Evolutionary conservation across 176 grass and related monocot species (phyloP).

Genomic region (Musa beccarii): DNA sequence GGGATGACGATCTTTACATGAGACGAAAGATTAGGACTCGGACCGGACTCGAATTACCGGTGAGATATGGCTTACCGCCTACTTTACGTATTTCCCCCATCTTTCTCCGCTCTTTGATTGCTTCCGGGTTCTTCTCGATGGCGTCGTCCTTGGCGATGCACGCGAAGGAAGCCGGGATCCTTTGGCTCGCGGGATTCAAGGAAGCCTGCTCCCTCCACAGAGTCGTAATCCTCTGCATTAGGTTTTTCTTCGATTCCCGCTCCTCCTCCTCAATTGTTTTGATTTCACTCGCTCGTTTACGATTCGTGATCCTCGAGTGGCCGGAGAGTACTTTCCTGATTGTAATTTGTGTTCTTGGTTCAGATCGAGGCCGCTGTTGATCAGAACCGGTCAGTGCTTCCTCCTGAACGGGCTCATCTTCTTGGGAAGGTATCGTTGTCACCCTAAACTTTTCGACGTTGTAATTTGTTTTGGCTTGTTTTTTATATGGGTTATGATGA

Average conservation of each 20-base stretch:
- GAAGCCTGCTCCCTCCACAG: constrained; percentile 72
- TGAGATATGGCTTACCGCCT: no score
- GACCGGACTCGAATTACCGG: no score
- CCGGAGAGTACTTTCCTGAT: background rate
- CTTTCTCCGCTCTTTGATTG: background rate
- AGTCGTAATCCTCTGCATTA: constrained; percentile 57
- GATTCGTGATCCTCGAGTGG: background rate
- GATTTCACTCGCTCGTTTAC: background rate
- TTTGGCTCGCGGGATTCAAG: constrained; percentile 79
- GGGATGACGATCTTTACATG: no score
- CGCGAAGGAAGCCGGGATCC: constrained; percentile 42
- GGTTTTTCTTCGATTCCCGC: constrained; percentile 21
- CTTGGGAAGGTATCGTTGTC: constrained; percentile 58
- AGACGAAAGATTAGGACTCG: no score
- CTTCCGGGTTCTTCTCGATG: constrained; percentile 11
- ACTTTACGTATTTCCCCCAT: background rate
- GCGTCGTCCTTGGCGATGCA: constrained; percentile 55
- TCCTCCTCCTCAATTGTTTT: background rate
- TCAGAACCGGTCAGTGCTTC: constrained; percentile 84
- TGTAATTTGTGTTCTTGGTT: background rate
- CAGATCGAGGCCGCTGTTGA: constrained; percentile 55
- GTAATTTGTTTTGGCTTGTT: background rate
- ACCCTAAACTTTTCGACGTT: background rate
- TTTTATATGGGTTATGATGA: background rate
- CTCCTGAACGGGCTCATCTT: constrained; percentile 88